Percentiles rank a stretch among this genome's conserved stretches.
Evolutionary conservation across 768 basidiomycete species (phyloP).

Genomic region (Tylopilus felleus): DNA sequence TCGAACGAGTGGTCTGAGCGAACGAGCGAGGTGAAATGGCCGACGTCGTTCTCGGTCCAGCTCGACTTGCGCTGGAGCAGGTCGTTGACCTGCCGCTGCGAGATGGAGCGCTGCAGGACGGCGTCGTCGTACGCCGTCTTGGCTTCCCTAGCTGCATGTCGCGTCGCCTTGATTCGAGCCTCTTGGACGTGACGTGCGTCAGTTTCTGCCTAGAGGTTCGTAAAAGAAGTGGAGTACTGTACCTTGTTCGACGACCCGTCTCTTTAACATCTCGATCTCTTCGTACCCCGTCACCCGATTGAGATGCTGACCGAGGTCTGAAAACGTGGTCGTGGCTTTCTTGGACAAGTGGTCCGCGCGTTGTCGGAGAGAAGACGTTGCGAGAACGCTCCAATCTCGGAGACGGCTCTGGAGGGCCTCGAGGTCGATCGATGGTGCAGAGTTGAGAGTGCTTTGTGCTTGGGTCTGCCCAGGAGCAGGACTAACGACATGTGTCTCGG

Average conservation of each 20-base stretch:
- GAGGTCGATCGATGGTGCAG: slow-evolving; percentile 13
- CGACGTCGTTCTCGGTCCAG: slow-evolving; percentile 91
- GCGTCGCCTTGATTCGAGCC: slow-evolving; percentile 61
- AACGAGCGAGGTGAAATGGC: slow-evolving; percentile 85
- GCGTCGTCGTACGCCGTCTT: slow-evolving; percentile 77
- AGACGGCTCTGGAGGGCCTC: slow-evolving; percentile 36
- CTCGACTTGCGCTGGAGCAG: slow-evolving; percentile 87
- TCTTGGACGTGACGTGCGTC: slow-evolving; percentile 45
- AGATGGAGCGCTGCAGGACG: slow-evolving; percentile 73
- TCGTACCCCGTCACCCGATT: slow-evolving; percentile 92
- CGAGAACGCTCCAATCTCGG: slow-evolving; percentile 45
- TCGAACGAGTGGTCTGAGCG: slow-evolving; percentile 86
- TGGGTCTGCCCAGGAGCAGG: neutral
- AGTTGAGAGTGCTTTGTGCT: neutral
- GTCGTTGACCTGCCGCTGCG: slow-evolving; percentile 95
- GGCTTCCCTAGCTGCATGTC: slow-evolving; percentile 64
- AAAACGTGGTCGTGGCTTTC: slow-evolving; percentile 56
- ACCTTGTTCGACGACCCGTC: slow-evolving; percentile 81
- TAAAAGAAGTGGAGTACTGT: slow-evolving; percentile 22
- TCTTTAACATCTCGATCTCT: slow-evolving; percentile 80
- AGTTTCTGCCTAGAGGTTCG: slow-evolving; percentile 5
- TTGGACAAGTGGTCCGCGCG: slow-evolving; percentile 58
- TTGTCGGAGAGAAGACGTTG: slow-evolving; percentile 39
- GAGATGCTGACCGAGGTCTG: slow-evolving; percentile 71
- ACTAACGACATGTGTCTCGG: neutral